phyloP scores from a whole-genome alignment of 2,329 filamentous ascomycete genomes.

The Gaeumannomyces tritici region DNA sequence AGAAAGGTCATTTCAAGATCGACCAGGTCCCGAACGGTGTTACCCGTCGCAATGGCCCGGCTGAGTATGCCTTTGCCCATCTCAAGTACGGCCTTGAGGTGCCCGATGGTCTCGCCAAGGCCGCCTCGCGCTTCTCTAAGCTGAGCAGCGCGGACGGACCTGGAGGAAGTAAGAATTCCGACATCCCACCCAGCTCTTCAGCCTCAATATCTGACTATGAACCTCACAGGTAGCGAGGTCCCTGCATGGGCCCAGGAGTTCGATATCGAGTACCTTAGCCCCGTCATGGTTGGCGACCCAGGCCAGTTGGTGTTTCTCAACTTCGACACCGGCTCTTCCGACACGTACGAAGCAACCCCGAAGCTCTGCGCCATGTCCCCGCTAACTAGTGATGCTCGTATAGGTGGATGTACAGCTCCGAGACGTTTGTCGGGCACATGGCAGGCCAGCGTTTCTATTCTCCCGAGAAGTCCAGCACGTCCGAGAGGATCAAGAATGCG shows the following conservation, averaged over 20 bases:
- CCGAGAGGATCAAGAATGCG: constrained; percentile 28
- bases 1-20: constrained; percentile 16
- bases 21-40: constrained; percentile 22
- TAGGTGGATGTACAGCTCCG: constrained; percentile 46
- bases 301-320: constrained; percentile 52
- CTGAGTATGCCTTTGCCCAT: constrained; percentile 21
- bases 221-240: constrained; percentile 8
- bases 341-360: constrained; percentile 46
- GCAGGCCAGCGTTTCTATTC: constrained; percentile 34
- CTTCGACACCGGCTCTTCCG: constrained; percentile 57
- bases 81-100: constrained; percentile 25
- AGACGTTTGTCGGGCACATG: constrained; percentile 33
- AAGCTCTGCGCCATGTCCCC: too few relatives aligned
- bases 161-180: background rate
- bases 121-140: constrained; percentile 1
- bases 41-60: constrained; percentile 22
- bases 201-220: background rate
- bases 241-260: constrained; percentile 20
- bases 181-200: background rate
- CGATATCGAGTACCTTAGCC: constrained; percentile 50
- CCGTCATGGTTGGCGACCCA: constrained; percentile 51
- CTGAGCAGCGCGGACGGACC: background rate
- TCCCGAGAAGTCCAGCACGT: constrained; percentile 34
- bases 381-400: constrained; percentile 5
- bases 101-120: constrained; percentile 14